Evolutionary conservation across 2,329 filamentous ascomycete genomes (phyloP).

Genomic region (Alternaria brassicae): DNA sequence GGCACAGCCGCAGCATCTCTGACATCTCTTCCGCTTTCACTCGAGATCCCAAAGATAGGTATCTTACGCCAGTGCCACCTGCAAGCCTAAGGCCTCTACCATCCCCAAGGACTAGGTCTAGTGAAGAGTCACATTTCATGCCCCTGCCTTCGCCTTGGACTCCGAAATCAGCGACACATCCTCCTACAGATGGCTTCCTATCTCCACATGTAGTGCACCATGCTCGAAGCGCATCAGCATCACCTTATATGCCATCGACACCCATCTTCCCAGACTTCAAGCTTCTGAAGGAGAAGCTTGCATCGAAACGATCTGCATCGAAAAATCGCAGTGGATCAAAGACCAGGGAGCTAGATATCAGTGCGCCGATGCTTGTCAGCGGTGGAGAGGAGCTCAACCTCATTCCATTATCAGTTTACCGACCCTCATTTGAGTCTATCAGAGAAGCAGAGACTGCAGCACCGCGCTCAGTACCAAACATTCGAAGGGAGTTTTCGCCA

Average conservation of each 20-base stretch:
- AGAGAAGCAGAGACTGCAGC: slow-evolving; percentile 12
- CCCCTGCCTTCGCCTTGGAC: slow-evolving; percentile 30
- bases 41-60: slow-evolving; percentile 80
- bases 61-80: slow-evolving; percentile 68
- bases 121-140: slow-evolving; percentile 25
- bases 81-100: slow-evolving; percentile 44
- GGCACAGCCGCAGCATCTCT: slow-evolving; percentile 68
- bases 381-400: slow-evolving; percentile 40
- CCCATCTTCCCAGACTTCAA: slow-evolving; percentile 43
- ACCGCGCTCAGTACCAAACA: slow-evolving; percentile 21
- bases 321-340: slow-evolving; percentile 32
- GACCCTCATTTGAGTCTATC: slow-evolving; percentile 24
- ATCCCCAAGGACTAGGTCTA: slow-evolving; percentile 26
- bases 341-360: slow-evolving; percentile 41
- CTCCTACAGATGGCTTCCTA: slow-evolving; percentile 29
- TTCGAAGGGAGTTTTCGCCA: slow-evolving; percentile 37
- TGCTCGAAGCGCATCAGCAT: slow-evolving; percentile 42
- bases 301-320: slow-evolving; percentile 36
- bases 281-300: slow-evolving; percentile 41
- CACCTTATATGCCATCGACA: slow-evolving; percentile 35
- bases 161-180: slow-evolving; percentile 42
- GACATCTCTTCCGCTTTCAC: slow-evolving; percentile 73
- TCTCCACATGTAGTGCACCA: slow-evolving; percentile 35
- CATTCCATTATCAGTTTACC: slow-evolving; percentile 44
- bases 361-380: slow-evolving; percentile 43